These are phyloP conservation scores for Trametes meyenii DNA, from an alignment of 768 basidiomycete species.

Conservation along the genomic window DNA sequence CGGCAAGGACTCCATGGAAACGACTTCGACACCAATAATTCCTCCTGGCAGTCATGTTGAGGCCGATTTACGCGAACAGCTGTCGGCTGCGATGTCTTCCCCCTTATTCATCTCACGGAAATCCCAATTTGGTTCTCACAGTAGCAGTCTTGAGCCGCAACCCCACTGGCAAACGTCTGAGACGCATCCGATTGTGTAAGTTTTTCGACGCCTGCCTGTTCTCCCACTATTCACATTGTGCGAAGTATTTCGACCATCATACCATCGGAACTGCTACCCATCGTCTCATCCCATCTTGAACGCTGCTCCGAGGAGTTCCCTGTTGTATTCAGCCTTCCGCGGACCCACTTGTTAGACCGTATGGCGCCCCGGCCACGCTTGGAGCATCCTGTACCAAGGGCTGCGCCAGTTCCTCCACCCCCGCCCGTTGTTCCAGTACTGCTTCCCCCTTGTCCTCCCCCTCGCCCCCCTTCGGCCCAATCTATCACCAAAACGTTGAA, in stretches of 20 bases:
- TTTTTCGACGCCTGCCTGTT: constrained; percentile 11
- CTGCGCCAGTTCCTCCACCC: neutral
- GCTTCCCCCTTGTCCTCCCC: neutral
- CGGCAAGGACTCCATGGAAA: neutral
- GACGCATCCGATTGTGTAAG: constrained; percentile 84
- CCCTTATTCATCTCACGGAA: constrained; percentile 24
- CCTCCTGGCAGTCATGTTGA: constrained; percentile 6
- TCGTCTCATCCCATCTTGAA: constrained; percentile 43
- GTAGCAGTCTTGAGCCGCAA: neutral
- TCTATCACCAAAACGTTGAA: constrained; percentile 15
- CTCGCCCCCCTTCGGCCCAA: neutral
- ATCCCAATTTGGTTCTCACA: neutral
- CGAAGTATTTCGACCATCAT: constrained; percentile 58
- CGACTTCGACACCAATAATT: neutral
- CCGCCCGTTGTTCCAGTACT: neutral
- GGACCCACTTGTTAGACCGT: constrained; percentile 37
- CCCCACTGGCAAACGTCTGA: constrained; percentile 65
- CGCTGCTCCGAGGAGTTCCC: constrained; percentile 24
- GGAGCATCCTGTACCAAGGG: neutral
- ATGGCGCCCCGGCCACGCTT: constrained; percentile 12
- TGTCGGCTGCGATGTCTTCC: constrained; percentile 59
- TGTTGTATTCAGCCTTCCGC: constrained; percentile 40
- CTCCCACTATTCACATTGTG: neutral
- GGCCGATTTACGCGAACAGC: constrained; percentile 48
- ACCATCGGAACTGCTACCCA: constrained; percentile 49